phyloP scores from a whole-genome alignment of 331 rosid genomes.

The Quercus lobata region DNA sequence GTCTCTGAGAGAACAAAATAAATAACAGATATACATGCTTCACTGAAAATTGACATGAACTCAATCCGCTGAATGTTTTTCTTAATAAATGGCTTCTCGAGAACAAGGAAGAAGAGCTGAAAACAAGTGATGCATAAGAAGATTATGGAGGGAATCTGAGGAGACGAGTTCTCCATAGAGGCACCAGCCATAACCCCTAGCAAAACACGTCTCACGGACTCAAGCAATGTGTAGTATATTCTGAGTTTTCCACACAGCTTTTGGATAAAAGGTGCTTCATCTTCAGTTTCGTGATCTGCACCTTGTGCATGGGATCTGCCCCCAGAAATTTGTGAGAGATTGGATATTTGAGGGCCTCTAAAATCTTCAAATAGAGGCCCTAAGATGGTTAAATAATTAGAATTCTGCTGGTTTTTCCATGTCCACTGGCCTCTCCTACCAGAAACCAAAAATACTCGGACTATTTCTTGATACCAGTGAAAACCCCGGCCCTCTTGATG shows the following conservation, averaged over 20 bases:
- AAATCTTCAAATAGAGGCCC: constrained; percentile 88
- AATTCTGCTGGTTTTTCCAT: constrained; percentile 58
- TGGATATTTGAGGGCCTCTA: constrained; percentile 92
- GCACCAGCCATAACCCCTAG: constrained; percentile 68
- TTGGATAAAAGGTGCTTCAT: constrained; percentile 90
- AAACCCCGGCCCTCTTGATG: constrained; percentile 63
- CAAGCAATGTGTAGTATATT: constrained; percentile 57
- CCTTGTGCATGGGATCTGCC: constrained; percentile 29
- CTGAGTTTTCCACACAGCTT: constrained; percentile 82
- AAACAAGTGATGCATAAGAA: constrained; percentile 57
- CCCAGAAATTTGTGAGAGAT: constrained; percentile 79
- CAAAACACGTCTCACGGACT: constrained; percentile 42
- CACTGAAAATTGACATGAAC: constrained; percentile 55
- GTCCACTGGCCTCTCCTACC: constrained; percentile 96
- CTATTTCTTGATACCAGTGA: constrained; percentile 85
- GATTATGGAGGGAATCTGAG: constrained; percentile 40
- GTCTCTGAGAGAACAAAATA: constrained; percentile 34
- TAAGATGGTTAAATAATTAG: constrained; percentile 46
- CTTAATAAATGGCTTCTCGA: constrained; percentile 89
- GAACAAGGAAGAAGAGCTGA: constrained; percentile 79
- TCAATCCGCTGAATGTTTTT: constrained; percentile 80
- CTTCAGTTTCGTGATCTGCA: constrained; percentile 87
- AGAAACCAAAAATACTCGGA: constrained; percentile 76
- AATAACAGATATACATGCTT: constrained; percentile 51
- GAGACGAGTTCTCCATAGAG: constrained; percentile 33